phyloP scores from a whole-genome alignment of 176 grass and related monocot species.

The Rhynchospora breviuscula region DNA sequence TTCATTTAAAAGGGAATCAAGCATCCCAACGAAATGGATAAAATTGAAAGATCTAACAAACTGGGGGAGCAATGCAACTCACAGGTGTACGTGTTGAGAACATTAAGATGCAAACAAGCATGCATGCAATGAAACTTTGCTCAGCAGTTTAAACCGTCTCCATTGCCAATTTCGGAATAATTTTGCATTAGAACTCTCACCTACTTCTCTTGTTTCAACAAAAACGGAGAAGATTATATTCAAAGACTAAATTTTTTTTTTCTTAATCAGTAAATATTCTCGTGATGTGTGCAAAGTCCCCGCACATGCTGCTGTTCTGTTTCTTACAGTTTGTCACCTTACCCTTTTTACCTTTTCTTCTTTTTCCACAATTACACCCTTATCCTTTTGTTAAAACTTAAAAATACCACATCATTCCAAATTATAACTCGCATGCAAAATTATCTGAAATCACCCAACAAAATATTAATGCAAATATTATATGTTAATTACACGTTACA shows the following conservation, averaged over 20 bases:
- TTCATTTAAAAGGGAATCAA: too few relatives aligned
- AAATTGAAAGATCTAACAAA: too few relatives aligned
- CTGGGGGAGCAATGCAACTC: too few relatives aligned
- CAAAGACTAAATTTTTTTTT: background rate
- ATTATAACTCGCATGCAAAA: background rate
- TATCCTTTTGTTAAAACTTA: background rate
- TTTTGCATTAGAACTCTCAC: background rate
- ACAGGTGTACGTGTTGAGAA: too few relatives aligned
- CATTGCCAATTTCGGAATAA: background rate
- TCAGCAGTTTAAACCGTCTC: background rate
- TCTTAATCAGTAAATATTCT: constrained; percentile 21
- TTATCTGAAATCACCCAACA: background rate
- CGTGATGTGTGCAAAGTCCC: constrained; percentile 58
- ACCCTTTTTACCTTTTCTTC: constrained; percentile 14
- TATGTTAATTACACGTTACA: background rate
- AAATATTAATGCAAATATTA: background rate
- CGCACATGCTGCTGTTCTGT: constrained; percentile 53
- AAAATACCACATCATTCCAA: background rate
- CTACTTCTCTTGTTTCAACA: background rate
- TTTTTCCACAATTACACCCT: background rate
- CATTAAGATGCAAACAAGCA: background rate
- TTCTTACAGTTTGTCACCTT: constrained; percentile 35
- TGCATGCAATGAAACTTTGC: background rate
- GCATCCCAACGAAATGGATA: too few relatives aligned
- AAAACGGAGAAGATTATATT: background rate